Evolutionary conservation across 176 grass and related monocot species (phyloP).

Genomic region (Elaeis guineensis): DNA sequence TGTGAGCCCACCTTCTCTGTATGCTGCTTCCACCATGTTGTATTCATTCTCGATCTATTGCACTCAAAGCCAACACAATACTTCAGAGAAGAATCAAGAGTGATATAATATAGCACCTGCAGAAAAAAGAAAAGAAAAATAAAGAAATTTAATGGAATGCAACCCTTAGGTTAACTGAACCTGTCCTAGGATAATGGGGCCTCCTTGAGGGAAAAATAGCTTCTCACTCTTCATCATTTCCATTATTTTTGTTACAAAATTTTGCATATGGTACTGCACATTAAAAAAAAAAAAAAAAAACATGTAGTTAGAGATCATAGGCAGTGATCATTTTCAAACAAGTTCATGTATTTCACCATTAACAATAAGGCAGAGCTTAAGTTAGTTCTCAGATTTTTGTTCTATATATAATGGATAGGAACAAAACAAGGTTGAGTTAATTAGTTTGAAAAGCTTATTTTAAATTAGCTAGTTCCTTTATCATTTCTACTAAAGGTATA

Average conservation of each 20-base stretch:
- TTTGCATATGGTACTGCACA: conserved; percentile 53
- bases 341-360: too few species aligned
- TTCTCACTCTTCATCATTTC: conserved; percentile 67
- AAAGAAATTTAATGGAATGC: neutral
- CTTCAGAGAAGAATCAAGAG: neutral
- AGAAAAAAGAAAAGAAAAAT: neutral
- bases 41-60: conserved; percentile 94
- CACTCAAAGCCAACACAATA: neutral
- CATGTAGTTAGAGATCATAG: too few species aligned
- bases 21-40: conserved; percentile 36
- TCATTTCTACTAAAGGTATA: too few species aligned
- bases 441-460: too few species aligned
- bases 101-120: too few species aligned
- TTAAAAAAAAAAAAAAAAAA: too few species aligned
- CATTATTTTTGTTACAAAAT: conserved; percentile 50
- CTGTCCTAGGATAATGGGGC: conserved; percentile 85
- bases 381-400: too few species aligned
- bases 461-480: too few species aligned
- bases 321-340: too few species aligned
- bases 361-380: too few species aligned
- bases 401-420: too few species aligned
- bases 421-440: too few species aligned
- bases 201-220: conserved; percentile 71
- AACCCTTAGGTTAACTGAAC: conserved; percentile 15
- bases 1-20: conserved; percentile 40